Base-by-base conservation (phyloP, 2,329 filamentous ascomycete species). In the Diaporthe eres region DNA sequence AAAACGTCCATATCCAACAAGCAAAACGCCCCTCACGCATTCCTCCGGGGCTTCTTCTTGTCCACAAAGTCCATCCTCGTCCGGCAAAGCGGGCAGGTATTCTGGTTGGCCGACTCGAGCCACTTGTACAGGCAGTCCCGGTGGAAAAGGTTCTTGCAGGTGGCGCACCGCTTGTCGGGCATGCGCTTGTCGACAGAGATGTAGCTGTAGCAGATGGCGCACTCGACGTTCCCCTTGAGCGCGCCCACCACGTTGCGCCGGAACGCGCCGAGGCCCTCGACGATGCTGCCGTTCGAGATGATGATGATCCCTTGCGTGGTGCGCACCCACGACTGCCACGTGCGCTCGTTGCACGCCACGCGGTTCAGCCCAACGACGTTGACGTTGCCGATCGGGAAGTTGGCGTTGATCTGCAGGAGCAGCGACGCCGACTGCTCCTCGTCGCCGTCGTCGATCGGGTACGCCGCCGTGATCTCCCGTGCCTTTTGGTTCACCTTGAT, bases 151-250 rank as follows among this genome's bases (percentile, higher is more conserved):
- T 99, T 96, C 88, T 95, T 96, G 89, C 97, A 99, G 1, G 96
- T 98, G 63, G 90, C 88, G 84, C 97, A 99, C 73, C 91, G 89
- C 88, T 98, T 98, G 83, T 97, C 96, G 0, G 97, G 97, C 83
- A 98, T 91, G 84, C 94, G 94, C 87, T 94, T 94, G 83, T 98
- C 96, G 10, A 91, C 92, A 25, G 95, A 95, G 78, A 99, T 95
- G 81, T 99, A 95, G 76, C 93, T 95, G 86, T 98, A 98, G 87
- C 96, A 98, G 82, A 98, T 98, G 13, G 97, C 95, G 82, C 97
- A 99, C 84, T 99, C 97, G 28, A 91, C 94, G 85, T 98, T 96
- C 49, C 96, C 97, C 86, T 98, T 97, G 78, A 99, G 89, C 5
- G 95, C 94, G 1, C 95, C 95, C 19, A 93, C 91, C 17, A 99